Conservation (phyloP, 2,329 filamentous ascomycete species). For the Aspergillus eucalypticola region DNA sequence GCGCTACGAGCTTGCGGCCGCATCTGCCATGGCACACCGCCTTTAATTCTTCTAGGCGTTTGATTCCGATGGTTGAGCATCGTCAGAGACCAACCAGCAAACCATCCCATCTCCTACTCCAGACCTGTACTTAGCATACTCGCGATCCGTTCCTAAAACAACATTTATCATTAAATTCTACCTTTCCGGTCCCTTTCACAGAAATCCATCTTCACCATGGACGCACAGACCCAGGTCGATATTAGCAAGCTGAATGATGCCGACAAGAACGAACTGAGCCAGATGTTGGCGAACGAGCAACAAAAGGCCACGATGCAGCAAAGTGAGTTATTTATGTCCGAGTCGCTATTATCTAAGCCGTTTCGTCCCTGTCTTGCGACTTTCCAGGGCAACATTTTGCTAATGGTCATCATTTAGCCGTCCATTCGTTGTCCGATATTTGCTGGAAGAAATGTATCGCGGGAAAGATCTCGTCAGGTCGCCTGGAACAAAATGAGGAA, state of each 20-base stretch:
- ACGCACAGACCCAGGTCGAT: constrained; percentile 53
- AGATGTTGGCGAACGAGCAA: constrained; percentile 79
- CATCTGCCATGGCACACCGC: constrained; percentile 13
- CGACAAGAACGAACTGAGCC: constrained; percentile 84
- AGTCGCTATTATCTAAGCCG: not conserved
- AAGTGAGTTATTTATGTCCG: constrained; percentile 38
- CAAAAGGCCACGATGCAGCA: constrained; percentile 69
- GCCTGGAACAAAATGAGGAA: constrained; percentile 77
- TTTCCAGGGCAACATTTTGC: not conserved
- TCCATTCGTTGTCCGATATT: constrained; percentile 68
- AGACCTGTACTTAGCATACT: not conserved
- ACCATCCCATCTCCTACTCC: not conserved
- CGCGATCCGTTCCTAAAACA: too few relatives aligned
- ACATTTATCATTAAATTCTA: not conserved
- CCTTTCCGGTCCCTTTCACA: not conserved
- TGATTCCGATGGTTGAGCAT: not conserved
- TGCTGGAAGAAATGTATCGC: constrained; percentile 97
- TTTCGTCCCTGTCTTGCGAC: not conserved
- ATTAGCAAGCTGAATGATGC: constrained; percentile 73
- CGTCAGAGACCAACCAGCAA: not conserved
- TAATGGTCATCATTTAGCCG: constrained; percentile 47
- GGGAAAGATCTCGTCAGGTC: constrained; percentile 66
- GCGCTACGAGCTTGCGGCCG: not conserved
- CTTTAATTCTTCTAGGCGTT: constrained; percentile 2
- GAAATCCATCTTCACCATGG: constrained; percentile 31